These are phyloP conservation scores for Rhodotorula graminis DNA, from an alignment of 768 basidiomycete species.

Conservation along the genomic window DNA sequence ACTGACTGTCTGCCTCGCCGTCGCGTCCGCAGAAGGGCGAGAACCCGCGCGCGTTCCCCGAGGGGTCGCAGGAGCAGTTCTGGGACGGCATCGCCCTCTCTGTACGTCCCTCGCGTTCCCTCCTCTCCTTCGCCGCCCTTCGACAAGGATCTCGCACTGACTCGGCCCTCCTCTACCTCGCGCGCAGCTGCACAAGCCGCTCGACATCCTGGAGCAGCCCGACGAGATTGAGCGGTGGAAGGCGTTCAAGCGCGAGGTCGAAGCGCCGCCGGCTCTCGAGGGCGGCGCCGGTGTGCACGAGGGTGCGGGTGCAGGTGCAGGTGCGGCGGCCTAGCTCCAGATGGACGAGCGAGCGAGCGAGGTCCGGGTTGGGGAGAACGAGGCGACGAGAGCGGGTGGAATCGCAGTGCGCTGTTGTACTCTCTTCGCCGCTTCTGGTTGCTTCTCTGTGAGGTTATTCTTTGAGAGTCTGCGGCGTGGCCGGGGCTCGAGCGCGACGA, in stretches of 20 bases:
- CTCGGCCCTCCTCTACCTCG: no score
- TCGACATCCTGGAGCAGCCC: not conserved
- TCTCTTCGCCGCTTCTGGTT: no score
- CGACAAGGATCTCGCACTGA: not conserved
- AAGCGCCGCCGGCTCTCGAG: not conserved
- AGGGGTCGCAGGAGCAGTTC: conserved; percentile 13
- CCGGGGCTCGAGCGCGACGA: no score
- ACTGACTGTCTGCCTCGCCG: not conserved
- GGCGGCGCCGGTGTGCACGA: not conserved
- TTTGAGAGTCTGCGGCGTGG: not conserved
- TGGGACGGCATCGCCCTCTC: conserved; percentile 32
- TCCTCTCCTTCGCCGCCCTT: no score
- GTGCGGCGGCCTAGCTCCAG: no score
- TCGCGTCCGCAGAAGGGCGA: conserved; percentile 12
- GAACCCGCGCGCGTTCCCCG: conserved; percentile 15
- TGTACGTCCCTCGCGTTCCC: not conserved
- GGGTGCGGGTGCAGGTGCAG: not conserved
- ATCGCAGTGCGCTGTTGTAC: not conserved
- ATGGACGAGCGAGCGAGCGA: no score
- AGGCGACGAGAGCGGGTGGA: no score
- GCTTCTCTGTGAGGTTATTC: not conserved
- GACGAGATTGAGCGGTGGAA: not conserved
- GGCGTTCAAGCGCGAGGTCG: conserved; percentile 18
- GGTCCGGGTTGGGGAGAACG: not conserved
- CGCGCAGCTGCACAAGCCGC: conserved; percentile 5